A percentile compares a stretch with the other conserved stretches of the same genome.
Evolutionary conservation across 306 rosid species (phyloP).

Genomic region (Trichosanthes cucumerina): DNA sequence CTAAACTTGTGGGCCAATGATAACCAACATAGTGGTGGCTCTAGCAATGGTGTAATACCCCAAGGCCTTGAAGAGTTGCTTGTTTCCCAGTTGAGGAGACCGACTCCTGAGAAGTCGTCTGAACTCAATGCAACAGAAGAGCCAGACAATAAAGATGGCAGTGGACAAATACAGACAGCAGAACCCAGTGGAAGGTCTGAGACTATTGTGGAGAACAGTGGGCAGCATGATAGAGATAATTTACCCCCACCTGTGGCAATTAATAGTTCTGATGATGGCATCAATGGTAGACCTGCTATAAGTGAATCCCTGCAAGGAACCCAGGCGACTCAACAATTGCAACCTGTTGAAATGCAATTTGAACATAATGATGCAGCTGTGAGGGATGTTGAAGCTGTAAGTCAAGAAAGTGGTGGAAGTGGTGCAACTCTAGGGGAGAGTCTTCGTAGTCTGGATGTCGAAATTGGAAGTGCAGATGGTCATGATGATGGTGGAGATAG

Average conservation of each 20-base stretch:
- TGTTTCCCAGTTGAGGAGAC: conserved; percentile 77
- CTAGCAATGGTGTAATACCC: conserved; percentile 49
- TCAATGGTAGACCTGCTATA: conserved; percentile 38
- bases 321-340: conserved; percentile 41
- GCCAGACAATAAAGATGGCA: conserved; percentile 36
- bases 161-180: conserved; percentile 34
- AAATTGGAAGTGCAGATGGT: conserved; percentile 96
- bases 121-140: conserved; percentile 34
- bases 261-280: conserved; percentile 21
- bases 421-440: conserved; percentile 98
- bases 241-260: conserved; percentile 22
- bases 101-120: conserved; percentile 47
- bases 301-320: conserved; percentile 36
- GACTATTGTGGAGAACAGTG: conserved; percentile 39
- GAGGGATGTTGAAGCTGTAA: conserved; percentile 92
- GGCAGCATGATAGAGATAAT: conserved; percentile 31
- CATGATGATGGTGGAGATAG: conserved; percentile 93
- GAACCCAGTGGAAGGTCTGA: conserved; percentile 39
- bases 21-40: conserved; percentile 65
- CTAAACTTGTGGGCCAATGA: conserved; percentile 74
- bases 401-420: conserved; percentile 97
- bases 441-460: conserved; percentile 94
- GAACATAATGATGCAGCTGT: conserved; percentile 64
- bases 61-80: conserved; percentile 91
- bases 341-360: conserved; percentile 76